These are phyloP conservation scores for Pezicula rhizophila DNA, from an alignment of 2,329 filamentous ascomycete species.

Conservation along the genomic window DNA sequence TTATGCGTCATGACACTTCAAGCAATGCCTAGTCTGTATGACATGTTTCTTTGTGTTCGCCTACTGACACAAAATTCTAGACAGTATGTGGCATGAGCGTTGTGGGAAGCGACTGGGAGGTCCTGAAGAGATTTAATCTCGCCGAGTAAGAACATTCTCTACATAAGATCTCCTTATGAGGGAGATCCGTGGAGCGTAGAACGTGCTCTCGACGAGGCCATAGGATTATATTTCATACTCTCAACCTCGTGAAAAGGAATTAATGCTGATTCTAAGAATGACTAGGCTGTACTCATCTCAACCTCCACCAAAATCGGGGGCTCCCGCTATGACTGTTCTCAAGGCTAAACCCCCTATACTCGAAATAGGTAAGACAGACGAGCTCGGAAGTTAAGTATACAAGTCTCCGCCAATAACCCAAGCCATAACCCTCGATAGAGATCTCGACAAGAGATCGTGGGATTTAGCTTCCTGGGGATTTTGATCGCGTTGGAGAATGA, in stretches of 20 bases:
- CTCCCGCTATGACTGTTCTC: constrained; percentile 4
- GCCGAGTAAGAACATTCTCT: constrained; percentile 40
- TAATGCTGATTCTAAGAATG: too few relatives aligned
- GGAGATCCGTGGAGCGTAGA: too few relatives aligned
- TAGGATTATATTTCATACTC: too few relatives aligned
- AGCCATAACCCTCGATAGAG: too few relatives aligned
- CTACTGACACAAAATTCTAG: constrained; percentile 35
- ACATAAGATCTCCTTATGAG: too few relatives aligned
- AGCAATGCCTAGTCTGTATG: neutral
- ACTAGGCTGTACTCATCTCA: constrained; percentile 44
- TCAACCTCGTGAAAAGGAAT: too few relatives aligned
- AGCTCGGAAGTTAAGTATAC: constrained; percentile 5
- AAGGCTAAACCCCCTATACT: constrained; percentile 12
- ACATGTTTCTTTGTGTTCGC: neutral
- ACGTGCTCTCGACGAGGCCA: too few relatives aligned
- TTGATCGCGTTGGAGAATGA: too few relatives aligned
- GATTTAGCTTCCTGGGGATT: too few relatives aligned
- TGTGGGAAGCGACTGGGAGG: constrained; percentile 63
- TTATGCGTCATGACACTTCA: constrained; percentile 12
- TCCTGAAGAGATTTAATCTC: constrained; percentile 71
- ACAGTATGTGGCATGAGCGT: constrained; percentile 74
- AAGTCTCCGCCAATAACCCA: neutral
- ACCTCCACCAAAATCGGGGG: constrained; percentile 8
- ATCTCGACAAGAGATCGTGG: too few relatives aligned
- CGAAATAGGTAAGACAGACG: constrained; percentile 19